These are phyloP conservation scores for Wickerhamiella hasegawae DNA, from an alignment of 805 yeast species.

Conservation along the genomic window DNA sequence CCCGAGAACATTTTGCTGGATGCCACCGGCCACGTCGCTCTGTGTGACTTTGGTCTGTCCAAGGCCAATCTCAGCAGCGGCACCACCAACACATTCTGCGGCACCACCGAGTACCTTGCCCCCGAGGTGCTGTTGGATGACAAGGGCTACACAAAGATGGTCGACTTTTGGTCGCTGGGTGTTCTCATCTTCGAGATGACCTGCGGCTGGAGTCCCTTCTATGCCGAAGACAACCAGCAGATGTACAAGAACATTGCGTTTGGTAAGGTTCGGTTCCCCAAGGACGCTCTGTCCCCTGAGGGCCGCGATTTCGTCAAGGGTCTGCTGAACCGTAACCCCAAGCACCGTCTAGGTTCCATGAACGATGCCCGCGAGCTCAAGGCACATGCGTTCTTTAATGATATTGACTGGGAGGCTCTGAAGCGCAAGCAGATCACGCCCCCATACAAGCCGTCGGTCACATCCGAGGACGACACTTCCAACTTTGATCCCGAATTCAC, in stretches of 20 bases:
- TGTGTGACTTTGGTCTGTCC: constrained; percentile 93
- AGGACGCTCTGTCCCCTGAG: constrained; percentile 82
- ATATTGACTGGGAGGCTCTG: constrained; percentile 77
- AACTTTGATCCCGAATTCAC: constrained; percentile 98
- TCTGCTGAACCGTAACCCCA: constrained; percentile 84
- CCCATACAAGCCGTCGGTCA: constrained; percentile 87
- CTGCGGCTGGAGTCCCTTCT: constrained; percentile 99
- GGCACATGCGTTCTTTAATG: constrained; percentile 83
- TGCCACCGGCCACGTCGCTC: constrained; percentile 93
- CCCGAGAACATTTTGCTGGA: constrained; percentile 92
- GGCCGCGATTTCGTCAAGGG: constrained; percentile 96
- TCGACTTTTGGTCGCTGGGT: constrained; percentile 96
- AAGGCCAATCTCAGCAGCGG: constrained; percentile 74
- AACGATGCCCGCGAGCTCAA: constrained; percentile 86
- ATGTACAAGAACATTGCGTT: constrained; percentile 98
- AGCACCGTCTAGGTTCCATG: constrained; percentile 79
- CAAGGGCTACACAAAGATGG: constrained; percentile 96
- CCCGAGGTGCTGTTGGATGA: constrained; percentile 94
- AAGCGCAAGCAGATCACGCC: constrained; percentile 77
- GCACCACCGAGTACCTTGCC: constrained; percentile 95
- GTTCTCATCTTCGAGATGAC: constrained; percentile 97
- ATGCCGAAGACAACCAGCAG: constrained; percentile 94
- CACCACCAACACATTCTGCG: constrained; percentile 92
- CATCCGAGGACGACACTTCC: constrained; percentile 84
- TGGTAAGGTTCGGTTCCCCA: constrained; percentile 94